phyloP scores from a whole-genome alignment of 2,329 filamentous ascomycete genomes.

The Cadophora sp. region DNA sequence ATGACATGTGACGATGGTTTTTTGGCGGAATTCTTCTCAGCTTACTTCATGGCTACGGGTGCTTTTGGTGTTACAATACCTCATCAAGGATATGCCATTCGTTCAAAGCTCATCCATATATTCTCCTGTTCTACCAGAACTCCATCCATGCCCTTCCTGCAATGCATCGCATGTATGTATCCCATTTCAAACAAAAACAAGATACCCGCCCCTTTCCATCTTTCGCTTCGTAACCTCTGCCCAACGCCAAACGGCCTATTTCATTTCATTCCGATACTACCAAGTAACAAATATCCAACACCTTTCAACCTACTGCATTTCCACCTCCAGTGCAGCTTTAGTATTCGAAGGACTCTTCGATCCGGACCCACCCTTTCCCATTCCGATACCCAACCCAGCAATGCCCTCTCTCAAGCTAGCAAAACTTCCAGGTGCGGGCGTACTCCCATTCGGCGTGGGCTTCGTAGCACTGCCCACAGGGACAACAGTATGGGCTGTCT shows the following conservation, averaged over 20 bases:
- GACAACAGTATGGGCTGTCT: slow-evolving; percentile 35
- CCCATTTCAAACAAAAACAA: neutral
- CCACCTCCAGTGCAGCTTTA: slow-evolving; percentile 52
- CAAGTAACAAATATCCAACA: slow-evolving; percentile 17
- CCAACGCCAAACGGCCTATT: slow-evolving; percentile 13
- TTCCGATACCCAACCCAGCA: slow-evolving; percentile 51
- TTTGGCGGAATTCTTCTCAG: no score
- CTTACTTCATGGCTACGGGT: no score
- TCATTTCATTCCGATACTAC: no score
- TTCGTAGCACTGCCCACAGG: slow-evolving; percentile 35
- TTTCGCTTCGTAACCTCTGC: slow-evolving; percentile 1
- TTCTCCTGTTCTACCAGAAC: slow-evolving; percentile 24
- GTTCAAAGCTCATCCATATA: neutral
- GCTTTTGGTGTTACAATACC: no score
- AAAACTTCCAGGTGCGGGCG: slow-evolving; percentile 43
- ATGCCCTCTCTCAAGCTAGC: slow-evolving; percentile 53
- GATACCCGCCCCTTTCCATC: neutral
- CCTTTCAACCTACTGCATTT: slow-evolving; percentile 51
- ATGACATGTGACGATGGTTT: neutral
- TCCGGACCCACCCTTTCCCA: slow-evolving; percentile 40
- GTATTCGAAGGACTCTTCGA: slow-evolving; percentile 38
- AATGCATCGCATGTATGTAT: slow-evolving; percentile 30
- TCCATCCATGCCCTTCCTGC: slow-evolving; percentile 29
- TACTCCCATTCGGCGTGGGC: slow-evolving; percentile 39
- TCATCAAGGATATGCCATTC: neutral